Percentiles rank a stretch among this genome's conserved stretches.
Conservation (phyloP, 176 grass and related monocot genomes). For the bread wheat (Triticum aestivum) region DNA sequence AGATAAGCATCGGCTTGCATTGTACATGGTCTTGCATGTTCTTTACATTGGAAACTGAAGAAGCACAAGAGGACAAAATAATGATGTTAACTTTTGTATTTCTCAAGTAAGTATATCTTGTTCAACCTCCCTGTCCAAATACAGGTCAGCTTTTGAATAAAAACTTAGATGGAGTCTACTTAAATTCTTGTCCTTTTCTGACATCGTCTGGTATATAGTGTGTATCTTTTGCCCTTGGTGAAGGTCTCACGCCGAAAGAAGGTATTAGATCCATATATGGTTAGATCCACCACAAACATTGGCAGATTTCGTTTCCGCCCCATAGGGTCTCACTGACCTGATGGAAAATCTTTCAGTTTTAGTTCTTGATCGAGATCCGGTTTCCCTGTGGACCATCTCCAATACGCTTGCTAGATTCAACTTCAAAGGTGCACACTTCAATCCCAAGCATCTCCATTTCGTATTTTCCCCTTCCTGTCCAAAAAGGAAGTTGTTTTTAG, state of each 20-base stretch:
- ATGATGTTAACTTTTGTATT: not conserved
- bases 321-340: not conserved
- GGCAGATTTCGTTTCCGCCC: not conserved
- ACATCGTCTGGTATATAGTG: constrained; percentile 12
- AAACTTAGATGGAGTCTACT: not conserved
- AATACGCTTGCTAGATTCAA: not conserved
- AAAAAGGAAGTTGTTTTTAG: not conserved
- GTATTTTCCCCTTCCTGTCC: not conserved
- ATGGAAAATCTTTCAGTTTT: constrained; percentile 21
- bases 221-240: not conserved
- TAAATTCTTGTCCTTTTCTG: constrained; percentile 36
- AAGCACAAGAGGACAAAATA: constrained; percentile 13
- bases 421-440: constrained; percentile 21
- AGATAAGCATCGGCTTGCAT: too few relatives aligned
- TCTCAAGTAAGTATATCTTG: not conserved
- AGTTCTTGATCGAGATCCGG: constrained; percentile 23
- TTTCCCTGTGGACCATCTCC: not conserved
- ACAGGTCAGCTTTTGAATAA: constrained; percentile 5
- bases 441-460: constrained; percentile 15
- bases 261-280: not conserved
- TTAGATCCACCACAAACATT: not conserved
- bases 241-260: constrained; percentile 5
- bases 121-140: not conserved
- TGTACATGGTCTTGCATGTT: too few relatives aligned
- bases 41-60: not conserved